Base-by-base conservation (phyloP, 2,329 filamentous ascomycete genomes). In the Aspergillus sergii region DNA sequence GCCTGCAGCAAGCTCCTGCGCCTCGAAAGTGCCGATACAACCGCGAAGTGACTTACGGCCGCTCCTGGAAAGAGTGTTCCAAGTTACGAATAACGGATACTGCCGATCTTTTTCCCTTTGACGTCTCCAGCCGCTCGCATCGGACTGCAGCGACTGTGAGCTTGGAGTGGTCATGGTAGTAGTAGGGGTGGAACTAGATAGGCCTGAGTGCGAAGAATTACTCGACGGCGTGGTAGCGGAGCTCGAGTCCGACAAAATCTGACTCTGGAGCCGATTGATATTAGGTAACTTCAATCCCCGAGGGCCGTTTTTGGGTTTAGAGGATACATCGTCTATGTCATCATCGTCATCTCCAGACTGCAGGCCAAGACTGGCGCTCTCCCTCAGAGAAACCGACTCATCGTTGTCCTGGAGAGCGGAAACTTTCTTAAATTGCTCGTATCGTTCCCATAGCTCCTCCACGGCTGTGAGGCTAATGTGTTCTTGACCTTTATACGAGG, bases 21-120 rank as follows among this genome's bases (percentile, higher is more conserved):
- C 78, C 73, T 94, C 91, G 73, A 98, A 99, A 2, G 94, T 99
- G 69, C 95, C 95, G 75, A 99, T 98, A 83, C 95, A 99, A 64
- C 95, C 95, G 64, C 95, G 90, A 48, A 99, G 86, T 28, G 85
- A 86, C 75, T 89, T 89, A 67, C 88, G 80, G 32, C 88, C 86
- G 59, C 76, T 81, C 70, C 82, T 78, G 9, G 86, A 88, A 60
- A 93, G 71, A 0, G 87, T 92, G 80, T 97, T 96, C 94, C 94
- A 98, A 9, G 94, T 97, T 54, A 99, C 92, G 76, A 98, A 98
- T 45, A 98, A 85, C 0, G 94, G 94, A 66, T 89, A 88, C 48
- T 86, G 84, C 62, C 69, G 70, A 14, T 73, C 70, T 79, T 78
- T 69, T 78, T 73, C 64, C 69, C 67, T 68, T 64, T 67, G 72